These are phyloP conservation scores for Boletus reticulatus DNA, from an alignment of 768 basidiomycete genomes.

Conservation along the genomic window DNA sequence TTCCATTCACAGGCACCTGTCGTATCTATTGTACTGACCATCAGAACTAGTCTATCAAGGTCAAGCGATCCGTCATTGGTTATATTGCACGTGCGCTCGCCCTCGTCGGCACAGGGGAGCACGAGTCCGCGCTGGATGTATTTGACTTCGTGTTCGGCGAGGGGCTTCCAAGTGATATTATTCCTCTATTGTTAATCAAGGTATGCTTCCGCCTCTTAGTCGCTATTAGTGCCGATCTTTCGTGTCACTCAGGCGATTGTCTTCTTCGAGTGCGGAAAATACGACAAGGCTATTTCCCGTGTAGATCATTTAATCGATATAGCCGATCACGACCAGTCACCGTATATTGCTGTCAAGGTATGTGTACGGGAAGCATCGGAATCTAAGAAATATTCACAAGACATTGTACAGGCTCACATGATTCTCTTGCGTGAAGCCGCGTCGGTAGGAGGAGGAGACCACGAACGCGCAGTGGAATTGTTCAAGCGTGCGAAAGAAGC, in stretches of 20 bases:
- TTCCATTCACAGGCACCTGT: background rate
- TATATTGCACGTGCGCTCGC: constrained; percentile 7
- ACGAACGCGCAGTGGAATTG: too few relatives aligned
- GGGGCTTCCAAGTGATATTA: background rate
- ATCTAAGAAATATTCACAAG: too few relatives aligned
- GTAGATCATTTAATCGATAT: too few relatives aligned
- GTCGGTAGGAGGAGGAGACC: too few relatives aligned
- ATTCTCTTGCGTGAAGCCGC: too few relatives aligned
- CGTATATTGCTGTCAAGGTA: too few relatives aligned
- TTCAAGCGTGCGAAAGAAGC: too few relatives aligned
- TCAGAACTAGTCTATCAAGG: background rate
- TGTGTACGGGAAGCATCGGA: too few relatives aligned
- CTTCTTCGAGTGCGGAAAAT: background rate
- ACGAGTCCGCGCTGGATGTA: background rate
- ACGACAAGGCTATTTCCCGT: too few relatives aligned
- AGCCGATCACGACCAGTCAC: too few relatives aligned
- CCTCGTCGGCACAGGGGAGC: background rate
- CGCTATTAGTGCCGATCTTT: background rate
- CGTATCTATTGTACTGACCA: background rate
- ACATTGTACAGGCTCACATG: too few relatives aligned
- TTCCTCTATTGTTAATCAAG: constrained; percentile 7
- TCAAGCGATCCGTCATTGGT: constrained; percentile 2
- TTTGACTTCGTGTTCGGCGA: constrained; percentile 6
- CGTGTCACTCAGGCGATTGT: background rate
- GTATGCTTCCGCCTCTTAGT: background rate